Evolutionary conservation across 1,139 yeast genomes (phyloP), one percentile per base, ranked within the genome.

Genomic region (Yamadazyma taylorii): DNA sequence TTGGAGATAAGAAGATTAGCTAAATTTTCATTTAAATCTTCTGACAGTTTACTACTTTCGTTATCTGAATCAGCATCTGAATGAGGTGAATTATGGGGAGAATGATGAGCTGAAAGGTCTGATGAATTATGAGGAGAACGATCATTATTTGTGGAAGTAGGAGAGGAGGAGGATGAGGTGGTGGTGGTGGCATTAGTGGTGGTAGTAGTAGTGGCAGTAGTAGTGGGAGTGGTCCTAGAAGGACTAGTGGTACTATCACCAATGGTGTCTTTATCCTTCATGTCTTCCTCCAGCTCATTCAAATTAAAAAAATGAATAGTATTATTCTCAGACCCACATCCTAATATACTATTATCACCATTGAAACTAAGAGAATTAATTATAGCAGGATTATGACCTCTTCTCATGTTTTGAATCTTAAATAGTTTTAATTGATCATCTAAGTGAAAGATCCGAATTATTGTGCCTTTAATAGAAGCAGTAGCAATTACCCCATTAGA

Each of bases 381-480:
- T n/a, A 57, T 57, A 2, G 85, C 78, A 8, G 74, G 64, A 44
- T 84, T 76, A 37, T 84, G 80, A 0, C 94, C 94, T 37, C 94
- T 66, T 47, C 92, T 69, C 45, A 82, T 77, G 51, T 81, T 85
- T 19, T 67, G 66, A 2, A 76, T 58, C 38, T 63, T 63, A 8
- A 52, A 46, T 10, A 69, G 49, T 31, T 43, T 41, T 14, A 51
- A 32, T 9, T 44, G 6, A 40, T 27, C 33, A 5, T 41, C 41
- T 32, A 53, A 48, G 33, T 53, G 55, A 42, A 63, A 63, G 0
- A 83, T 79, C 32, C 92, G 60, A 1, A 85, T 67, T 4, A 85
- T 81, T 0, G 94, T 85, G 0, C 94, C 94, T 46, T 81, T 82
- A 2, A 69, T 65, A 0, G 88, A 81, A 0, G 89, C 85, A 0